Evolutionary conservation across 305 asterid species (phyloP).

Genomic region (Rubia balearica): DNA sequence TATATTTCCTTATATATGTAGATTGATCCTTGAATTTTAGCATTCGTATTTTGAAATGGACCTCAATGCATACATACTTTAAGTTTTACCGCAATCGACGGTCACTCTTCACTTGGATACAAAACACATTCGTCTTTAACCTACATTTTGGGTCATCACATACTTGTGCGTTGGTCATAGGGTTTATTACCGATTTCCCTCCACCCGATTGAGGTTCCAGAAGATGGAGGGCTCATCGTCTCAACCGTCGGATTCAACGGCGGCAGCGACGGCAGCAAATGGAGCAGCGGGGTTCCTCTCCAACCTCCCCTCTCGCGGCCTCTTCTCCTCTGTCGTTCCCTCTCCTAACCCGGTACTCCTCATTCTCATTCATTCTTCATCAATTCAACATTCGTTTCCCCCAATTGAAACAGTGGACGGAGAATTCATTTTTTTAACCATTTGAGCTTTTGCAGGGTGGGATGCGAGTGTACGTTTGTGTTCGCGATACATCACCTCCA

Average conservation of each 20-base stretch:
- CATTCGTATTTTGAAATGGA: no score
- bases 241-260: conserved; percentile 21
- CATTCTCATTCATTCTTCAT: not conserved
- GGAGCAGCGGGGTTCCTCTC: conserved; percentile 28
- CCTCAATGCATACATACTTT: no score
- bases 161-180: not conserved
- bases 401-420: not conserved
- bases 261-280: conserved; percentile 10
- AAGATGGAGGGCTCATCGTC: conserved; percentile 16
- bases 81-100: no score
- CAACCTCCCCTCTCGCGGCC: conserved; percentile 40
- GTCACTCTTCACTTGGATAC: no score
- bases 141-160: not conserved
- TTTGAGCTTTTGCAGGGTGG: conserved; percentile 30
- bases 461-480: conserved; percentile 40
- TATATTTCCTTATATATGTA: no score
- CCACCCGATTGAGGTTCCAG: not conserved
- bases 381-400: not conserved
- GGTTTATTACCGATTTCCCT: conserved; percentile 7
- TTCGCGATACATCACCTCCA: conserved; percentile 44
- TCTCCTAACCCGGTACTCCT: conserved; percentile 31
- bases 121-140: no score
- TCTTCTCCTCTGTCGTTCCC: conserved; percentile 33
- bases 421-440: not conserved
- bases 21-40: no score